phyloP scores from a whole-genome alignment of 2,329 filamentous ascomycete genomes.

The Pseudogymnoascus sp. region DNA sequence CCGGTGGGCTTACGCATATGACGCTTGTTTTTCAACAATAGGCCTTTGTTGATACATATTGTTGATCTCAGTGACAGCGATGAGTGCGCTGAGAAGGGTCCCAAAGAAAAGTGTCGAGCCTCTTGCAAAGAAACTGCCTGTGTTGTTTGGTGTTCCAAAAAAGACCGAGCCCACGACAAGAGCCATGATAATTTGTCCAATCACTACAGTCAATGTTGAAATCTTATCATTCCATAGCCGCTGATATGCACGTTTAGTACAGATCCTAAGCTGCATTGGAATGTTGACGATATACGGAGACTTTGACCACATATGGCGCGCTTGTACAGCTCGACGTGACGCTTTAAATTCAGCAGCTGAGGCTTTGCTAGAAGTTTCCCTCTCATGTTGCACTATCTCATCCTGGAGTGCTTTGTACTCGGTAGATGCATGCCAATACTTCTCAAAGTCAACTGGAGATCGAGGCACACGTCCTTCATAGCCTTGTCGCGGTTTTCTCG shows the following conservation, averaged over 20 bases:
- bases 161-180: conserved; percentile 60
- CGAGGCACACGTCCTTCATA: conserved; percentile 38
- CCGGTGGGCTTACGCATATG: conserved; percentile 33
- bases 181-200: conserved; percentile 56
- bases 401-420: conserved; percentile 39
- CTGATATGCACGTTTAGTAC: conserved; percentile 54
- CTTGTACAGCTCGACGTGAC: conserved; percentile 41
- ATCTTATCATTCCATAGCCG: conserved; percentile 59
- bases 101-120: conserved; percentile 58
- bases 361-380: conserved; percentile 32
- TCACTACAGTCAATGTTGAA: conserved; percentile 52
- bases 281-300: conserved; percentile 36
- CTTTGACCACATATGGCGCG: conserved; percentile 40
- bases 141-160: conserved; percentile 53
- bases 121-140: conserved; percentile 56
- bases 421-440: conserved; percentile 39
- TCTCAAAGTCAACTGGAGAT: conserved; percentile 38
- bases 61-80: conserved; percentile 60
- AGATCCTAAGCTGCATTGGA: conserved; percentile 48
- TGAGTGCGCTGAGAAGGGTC: conserved; percentile 53
- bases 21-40: conserved; percentile 40
- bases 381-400: conserved; percentile 27
- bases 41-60: conserved; percentile 41
- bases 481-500: conserved; percentile 51
- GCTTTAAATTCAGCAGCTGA: conserved; percentile 46